Percentiles rank a stretch among this genome's conserved stretches.
phyloP scores from a whole-genome alignment of 169 alveolate species.

The Perkinsus olseni region DNA sequence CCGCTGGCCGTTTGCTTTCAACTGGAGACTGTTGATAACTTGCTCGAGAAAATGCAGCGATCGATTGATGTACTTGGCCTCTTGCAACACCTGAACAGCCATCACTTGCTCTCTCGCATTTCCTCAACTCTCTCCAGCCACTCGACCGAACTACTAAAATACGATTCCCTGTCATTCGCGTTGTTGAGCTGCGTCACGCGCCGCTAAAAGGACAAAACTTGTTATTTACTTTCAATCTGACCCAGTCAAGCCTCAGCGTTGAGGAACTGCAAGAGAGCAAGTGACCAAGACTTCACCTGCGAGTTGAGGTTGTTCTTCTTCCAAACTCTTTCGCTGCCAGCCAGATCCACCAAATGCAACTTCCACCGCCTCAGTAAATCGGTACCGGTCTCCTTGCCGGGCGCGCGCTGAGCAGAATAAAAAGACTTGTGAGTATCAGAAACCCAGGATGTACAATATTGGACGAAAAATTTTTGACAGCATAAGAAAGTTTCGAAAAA shows the following conservation, averaged over 20 bases:
- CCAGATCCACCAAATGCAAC: constrained; percentile 28
- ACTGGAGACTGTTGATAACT: constrained; percentile 29
- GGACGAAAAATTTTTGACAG: too few species aligned
- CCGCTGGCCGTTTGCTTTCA: constrained; percentile 24
- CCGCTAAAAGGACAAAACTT: too few species aligned
- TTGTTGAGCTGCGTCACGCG: too few species aligned
- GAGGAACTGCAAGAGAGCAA: too few species aligned
- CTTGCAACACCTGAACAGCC: background rate
- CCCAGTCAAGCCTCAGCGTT: too few species aligned
- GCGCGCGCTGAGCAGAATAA: background rate
- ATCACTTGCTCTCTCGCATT: background rate
- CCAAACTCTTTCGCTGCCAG: constrained; percentile 22
- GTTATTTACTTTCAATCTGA: too few species aligned
- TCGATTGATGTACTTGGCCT: constrained; percentile 18
- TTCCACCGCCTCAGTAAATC: constrained; percentile 2
- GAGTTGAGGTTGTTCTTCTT: background rate
- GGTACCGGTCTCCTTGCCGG: background rate
- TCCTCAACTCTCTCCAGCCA: too few species aligned
- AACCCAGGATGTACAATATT: too few species aligned
- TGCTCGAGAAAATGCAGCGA: constrained; percentile 33
- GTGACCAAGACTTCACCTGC: background rate
- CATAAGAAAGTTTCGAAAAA: too few species aligned
- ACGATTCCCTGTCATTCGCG: too few species aligned
- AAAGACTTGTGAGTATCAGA: too few species aligned
- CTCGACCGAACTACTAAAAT: too few species aligned